Conservation (phyloP, 768 basidiomycete species). For the Boletus sp. region DNA sequence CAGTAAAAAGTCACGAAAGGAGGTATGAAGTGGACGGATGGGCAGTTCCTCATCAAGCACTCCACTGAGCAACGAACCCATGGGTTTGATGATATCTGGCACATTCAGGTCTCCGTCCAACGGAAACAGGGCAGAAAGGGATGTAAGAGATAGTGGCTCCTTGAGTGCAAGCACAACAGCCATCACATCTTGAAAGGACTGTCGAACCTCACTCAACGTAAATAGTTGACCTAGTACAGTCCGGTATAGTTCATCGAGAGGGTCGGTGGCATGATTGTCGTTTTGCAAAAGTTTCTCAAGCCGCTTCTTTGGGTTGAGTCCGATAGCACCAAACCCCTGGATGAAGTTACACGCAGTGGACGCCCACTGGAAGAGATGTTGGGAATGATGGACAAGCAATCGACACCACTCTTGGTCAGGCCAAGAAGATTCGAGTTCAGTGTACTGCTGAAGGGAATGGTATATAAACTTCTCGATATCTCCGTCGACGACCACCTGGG, state of each 20-base stretch:
- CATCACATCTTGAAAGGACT: background rate
- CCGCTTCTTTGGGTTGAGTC: background rate
- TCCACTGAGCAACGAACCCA: constrained; percentile 2
- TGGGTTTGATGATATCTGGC: background rate
- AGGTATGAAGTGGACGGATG: constrained; percentile 1
- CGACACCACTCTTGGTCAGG: background rate
- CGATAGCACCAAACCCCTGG: background rate
- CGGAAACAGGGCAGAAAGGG: background rate
- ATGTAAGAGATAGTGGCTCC: background rate
- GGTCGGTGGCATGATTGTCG: background rate
- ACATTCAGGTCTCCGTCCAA: background rate
- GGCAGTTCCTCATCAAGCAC: background rate
- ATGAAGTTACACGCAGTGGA: background rate
- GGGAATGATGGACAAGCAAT: background rate
- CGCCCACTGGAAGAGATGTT: background rate
- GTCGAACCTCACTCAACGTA: too few relatives aligned
- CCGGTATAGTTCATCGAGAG: background rate
- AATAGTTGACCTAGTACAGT: background rate
- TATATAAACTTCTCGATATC: background rate
- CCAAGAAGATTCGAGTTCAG: background rate
- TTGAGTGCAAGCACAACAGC: background rate
- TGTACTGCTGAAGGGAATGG: background rate
- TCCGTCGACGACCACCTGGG: background rate
- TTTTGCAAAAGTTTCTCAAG: background rate
- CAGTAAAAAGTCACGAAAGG: constrained; percentile 1